Base-by-base conservation (phyloP, 208 protist genomes). In the Leishmania lainsoni region DNA sequence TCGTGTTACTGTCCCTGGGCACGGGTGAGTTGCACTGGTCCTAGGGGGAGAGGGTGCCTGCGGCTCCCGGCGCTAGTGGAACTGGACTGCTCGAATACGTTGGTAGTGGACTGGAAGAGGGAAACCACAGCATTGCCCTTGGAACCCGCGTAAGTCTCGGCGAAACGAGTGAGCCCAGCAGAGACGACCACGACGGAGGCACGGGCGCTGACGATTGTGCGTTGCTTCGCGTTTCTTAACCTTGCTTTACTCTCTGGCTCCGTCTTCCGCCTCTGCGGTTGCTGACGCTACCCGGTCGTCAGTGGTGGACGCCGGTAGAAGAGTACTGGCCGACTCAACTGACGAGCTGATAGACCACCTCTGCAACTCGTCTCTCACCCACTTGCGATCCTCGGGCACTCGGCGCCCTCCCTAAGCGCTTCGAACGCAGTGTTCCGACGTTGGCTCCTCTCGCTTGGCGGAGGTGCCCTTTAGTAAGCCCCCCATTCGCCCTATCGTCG, bases 1-100 rank as follows among this genome's bases (percentile, higher is more conserved):
- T 42, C 48, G 12, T 35, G 48, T 17, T 20, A 5, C n/a, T 58
- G 42, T 58, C 70, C 42, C 10, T 29, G 16, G 70, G 5, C 48
- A 58, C 70, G 26, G 22, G 49, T 58, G 48, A 52, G 70, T 32
- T 22, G 49, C 42, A 42, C 70, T 75, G 70, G 70, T 75, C 70
- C n/a, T 59, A 22, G 70, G 49, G 29, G 26, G 45, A n/a, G 48
- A 52, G 49, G 42, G 70, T 12, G 9, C 70, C n/a, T 42, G 70
- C 12, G 12, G 70, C 12, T 20, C 6, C 20, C 29, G 10, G 42
- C 3, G 3, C 17, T 51, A 17, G 42, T 9, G 39, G 12, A n/a
- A 26, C 14, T 26, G 66, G 14, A 10, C 42, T 71, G 16, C 32
- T 45, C 66, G 22, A 22, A 16, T 5, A 12, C 39, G 32, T n/a